These are phyloP conservation scores for Parathielavia hyrcaniae DNA, from an alignment of 495 filamentous ascomycete species.

Conservation along the genomic window DNA sequence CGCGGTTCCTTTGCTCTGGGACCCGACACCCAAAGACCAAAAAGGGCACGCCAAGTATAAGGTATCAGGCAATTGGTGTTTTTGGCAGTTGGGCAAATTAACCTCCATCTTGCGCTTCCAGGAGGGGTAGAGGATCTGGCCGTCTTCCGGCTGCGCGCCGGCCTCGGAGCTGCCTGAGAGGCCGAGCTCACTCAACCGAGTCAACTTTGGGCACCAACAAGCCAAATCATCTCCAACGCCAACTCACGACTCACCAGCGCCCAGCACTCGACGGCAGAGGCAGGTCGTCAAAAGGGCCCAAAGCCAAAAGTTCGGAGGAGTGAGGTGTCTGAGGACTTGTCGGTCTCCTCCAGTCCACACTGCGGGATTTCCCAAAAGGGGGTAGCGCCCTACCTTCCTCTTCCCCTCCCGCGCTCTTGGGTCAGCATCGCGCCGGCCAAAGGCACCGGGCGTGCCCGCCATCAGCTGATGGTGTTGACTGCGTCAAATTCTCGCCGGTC, in stretches of 20 bases:
- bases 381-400: not conserved
- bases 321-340: too few relatives aligned
- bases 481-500: not conserved
- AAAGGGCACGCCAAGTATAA: not conserved
- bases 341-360: not conserved
- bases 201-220: slow-evolving; percentile 9
- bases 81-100: too few relatives aligned
- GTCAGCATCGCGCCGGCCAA: not conserved
- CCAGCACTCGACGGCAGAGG: not conserved
- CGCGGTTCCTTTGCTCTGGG: not conserved
- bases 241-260: not conserved
- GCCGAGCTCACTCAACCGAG: not conserved
- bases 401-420: not conserved
- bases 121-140: not conserved
- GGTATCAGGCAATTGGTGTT: not conserved
- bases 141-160: not conserved
- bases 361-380: not conserved
- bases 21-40: not conserved
- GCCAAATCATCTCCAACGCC: not conserved
- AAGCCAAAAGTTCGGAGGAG: not conserved
- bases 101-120: not conserved
- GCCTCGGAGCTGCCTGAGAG: not conserved
- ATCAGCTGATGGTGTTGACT: not conserved
- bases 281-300: not conserved
- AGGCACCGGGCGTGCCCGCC: not conserved